Evolutionary conservation across 2,329 filamentous ascomycete genomes (phyloP), one percentile per base, ranked within the genome.

Genomic region (Colletotrichum scovillei): DNA sequence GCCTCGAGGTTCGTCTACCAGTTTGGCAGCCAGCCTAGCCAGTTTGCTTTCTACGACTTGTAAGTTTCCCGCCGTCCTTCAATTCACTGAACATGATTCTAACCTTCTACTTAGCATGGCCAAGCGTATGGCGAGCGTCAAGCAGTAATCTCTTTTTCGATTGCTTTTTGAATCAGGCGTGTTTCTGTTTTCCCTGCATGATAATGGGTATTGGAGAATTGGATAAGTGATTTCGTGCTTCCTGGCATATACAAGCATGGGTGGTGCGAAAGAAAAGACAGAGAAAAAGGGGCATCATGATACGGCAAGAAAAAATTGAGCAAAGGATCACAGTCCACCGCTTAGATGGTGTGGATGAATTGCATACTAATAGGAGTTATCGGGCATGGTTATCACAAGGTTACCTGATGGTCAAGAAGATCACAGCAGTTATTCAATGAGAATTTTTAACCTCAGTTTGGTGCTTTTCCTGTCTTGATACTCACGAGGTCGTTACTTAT

Each of bases 31-130:
- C 92, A 91, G 77, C 95, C 97, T 5, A 97, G 93, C 86, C 96
- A 98, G 80, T 98, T 99, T 86, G 95, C 96, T 52, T 99, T 99
- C 88, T 99, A 97, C 84, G 95, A 97, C 82, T 99, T 98, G 94
- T 95, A 86, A 91, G 93, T 93, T 73, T 59, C 30, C 16, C 42
- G 62, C 64, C 7, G 30, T 16, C 30, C 46, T 14, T 30, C 42
- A 26, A 14, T n/a, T 2, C 22, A 14, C 42, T 11, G 12, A 5
- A 24, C 22, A 4, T 35, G 38, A 67, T 16, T 7, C 68, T 69
- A 69, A 62, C 12, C n/a, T n/a, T 16, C 35, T 57, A 35, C 32
- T 63, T 75, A 92, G 90, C 80, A 92, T 93, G 91, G 90, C 90
- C 26, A 91, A 89, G 84, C 87, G 89, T 76, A 89, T 91, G 86